A percentile compares a stretch with the other conserved stretches of the same genome.
Conservation (phyloP, 225 moss, liverwort and hornwort genomes). For the Bryoerythrophyllum caledonicum region DNA sequence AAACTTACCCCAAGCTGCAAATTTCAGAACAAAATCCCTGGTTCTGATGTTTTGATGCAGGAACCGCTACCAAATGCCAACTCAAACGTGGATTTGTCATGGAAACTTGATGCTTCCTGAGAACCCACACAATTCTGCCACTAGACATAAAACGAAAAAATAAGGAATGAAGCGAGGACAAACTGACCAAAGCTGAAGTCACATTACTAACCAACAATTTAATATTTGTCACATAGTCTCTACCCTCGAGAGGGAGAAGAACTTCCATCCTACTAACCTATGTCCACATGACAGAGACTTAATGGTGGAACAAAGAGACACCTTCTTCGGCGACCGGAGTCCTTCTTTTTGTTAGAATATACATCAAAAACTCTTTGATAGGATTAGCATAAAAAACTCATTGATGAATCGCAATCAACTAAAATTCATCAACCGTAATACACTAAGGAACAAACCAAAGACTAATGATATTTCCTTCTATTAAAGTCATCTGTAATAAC, state of each 20-base stretch:
- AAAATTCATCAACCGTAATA: not conserved
- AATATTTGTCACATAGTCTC: too few relatives aligned
- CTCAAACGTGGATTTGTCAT: not conserved
- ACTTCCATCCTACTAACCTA: too few relatives aligned
- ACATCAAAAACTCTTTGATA: not conserved
- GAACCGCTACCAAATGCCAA: not conserved
- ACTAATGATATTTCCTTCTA: not conserved
- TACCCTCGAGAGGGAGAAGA: too few relatives aligned
- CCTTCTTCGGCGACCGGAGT: too few relatives aligned
- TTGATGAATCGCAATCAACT: not conserved
- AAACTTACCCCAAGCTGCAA: conserved; percentile 33
- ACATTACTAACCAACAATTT: not conserved
- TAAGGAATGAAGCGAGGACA: not conserved
- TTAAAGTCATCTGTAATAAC: too few relatives aligned
- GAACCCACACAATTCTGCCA: not conserved
- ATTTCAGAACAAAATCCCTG: conserved; percentile 37
- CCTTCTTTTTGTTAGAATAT: not conserved
- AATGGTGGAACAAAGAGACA: too few relatives aligned
- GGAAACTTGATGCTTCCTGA: not conserved
- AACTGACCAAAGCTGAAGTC: not conserved
- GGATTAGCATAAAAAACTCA: too few relatives aligned
- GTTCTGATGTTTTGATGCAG: conserved; percentile 23
- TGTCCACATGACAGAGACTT: too few relatives aligned
- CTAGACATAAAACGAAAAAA: not conserved
- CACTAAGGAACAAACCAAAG: not conserved